Percentiles rank a stretch among this genome's conserved stretches.
Evolutionary conservation across 768 basidiomycete species (phyloP).

Genomic region (Solioccasus polychromus): DNA sequence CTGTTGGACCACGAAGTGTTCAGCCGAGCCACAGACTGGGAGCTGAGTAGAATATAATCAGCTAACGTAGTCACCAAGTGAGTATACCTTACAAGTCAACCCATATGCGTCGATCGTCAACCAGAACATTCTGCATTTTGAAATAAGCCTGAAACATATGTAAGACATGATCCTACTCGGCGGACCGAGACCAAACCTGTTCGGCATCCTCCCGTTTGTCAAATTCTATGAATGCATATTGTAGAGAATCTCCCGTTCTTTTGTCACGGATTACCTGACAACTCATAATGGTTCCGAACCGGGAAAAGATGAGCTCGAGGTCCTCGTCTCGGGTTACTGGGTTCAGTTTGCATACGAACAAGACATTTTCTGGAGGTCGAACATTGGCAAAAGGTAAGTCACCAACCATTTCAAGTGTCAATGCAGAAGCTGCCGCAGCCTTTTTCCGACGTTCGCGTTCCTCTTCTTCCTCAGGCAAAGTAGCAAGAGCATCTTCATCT

Average conservation of each 20-base stretch:
- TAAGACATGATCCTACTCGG: not conserved
- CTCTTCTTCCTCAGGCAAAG: conserved; percentile 81
- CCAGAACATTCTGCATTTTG: conserved; percentile 99
- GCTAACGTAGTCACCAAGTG: conserved; percentile 6
- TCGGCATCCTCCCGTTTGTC: conserved; percentile 92
- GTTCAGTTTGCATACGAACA: conserved; percentile 99
- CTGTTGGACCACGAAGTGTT: conserved; percentile 84
- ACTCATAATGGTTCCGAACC: conserved; percentile 94
- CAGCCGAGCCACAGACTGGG: conserved; percentile 90
- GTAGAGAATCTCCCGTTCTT: conserved; percentile 91
- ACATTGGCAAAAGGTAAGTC: conserved; percentile 98
- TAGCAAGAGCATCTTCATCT: conserved; percentile 85
- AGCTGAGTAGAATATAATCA: conserved; percentile 43
- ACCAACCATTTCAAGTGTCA: conserved; percentile 99
- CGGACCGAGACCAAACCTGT: conserved; percentile 54
- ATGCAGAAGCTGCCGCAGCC: conserved; percentile 87
- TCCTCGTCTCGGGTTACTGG: conserved; percentile 95
- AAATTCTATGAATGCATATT: conserved; percentile 99
- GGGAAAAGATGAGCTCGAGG: conserved; percentile 93
- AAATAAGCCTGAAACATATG: conserved; percentile 74
- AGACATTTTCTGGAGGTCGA: conserved; percentile 94
- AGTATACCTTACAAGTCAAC: conserved; percentile 87
- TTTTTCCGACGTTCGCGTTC: conserved; percentile 80
- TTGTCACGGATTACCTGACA: conserved; percentile 98
- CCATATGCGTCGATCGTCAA: conserved; percentile 98